Evolutionary conservation across 1,284 basidiomycete genomes (phyloP).

Genomic region (Stygiomarasmius scandens): DNA sequence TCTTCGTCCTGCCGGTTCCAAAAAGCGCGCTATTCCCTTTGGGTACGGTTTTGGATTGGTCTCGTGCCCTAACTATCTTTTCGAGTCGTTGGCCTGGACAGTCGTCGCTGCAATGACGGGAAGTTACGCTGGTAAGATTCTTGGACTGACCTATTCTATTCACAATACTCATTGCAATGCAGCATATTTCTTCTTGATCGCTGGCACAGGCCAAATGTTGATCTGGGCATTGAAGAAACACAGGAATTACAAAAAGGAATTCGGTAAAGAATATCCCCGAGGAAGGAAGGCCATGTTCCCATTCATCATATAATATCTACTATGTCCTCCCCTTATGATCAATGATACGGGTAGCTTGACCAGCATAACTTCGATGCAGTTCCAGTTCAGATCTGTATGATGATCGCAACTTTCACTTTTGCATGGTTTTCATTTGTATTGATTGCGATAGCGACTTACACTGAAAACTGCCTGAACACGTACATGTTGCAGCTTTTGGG

Average conservation of each 20-base stretch:
- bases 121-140: conserved; percentile 69
- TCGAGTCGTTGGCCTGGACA: conserved; percentile 84
- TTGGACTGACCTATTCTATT: neutral
- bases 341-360: no score
- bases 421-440: no score
- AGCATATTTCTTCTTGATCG: conserved; percentile 77
- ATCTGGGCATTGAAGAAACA: conserved; percentile 95
- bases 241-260: conserved; percentile 89
- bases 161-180: neutral
- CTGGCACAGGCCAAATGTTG: conserved; percentile 77
- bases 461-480: no score
- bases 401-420: no score
- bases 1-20: conserved; percentile 83
- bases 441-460: no score
- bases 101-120: conserved; percentile 80
- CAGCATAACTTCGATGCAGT: no score
- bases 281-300: conserved; percentile 83
- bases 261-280: conserved; percentile 83
- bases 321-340: neutral
- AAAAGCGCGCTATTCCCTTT: conserved; percentile 80
- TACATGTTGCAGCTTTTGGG: no score
- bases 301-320: conserved; percentile 48
- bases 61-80: conserved; percentile 95
- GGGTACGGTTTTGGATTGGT: conserved; percentile 88
- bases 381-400: no score